Base-by-base conservation (phyloP, 2,329 filamentous ascomycete species). In the Colletotrichum tabaci region DNA sequence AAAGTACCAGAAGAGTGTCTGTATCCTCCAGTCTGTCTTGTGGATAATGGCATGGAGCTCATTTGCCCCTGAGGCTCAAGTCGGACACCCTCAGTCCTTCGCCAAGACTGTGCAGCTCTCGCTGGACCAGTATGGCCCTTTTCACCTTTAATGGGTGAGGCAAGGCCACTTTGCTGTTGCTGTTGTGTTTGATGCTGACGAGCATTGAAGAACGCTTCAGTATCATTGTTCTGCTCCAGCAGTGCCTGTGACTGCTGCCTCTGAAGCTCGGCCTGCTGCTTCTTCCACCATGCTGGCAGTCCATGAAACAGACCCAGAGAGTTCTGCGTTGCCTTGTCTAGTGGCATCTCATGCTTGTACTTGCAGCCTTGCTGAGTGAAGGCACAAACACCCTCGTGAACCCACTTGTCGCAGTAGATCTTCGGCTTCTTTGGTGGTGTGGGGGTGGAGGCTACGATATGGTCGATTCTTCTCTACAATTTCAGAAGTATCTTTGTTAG, bases 341-440 rank as follows among this genome's bases (percentile, higher is more conserved):
- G 81, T 0, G 95, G 95, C 93, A 98, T 97, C 79, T 96, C 93
- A 80, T 98, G 95, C 83, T 95, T 96, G 85, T 91, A 98, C 74
- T 92, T 90, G 84, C 95, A 98, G 0, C 95, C 95, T 77, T 95
- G 92, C 79, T 97, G 94, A 4, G 89, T 91, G 80, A 94, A 98
- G 73, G 93, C 93, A 79, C 95, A 98, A 53, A 93, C 90, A 23
- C 94, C 95, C 70, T 93, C 92, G 76, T 94, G 91, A 66, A 98
- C 92, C 95, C 95, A 98, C 81, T 96, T 94, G 70, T 94, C 94
- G 82, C 95, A 98, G 81, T 93, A 97, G 30, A 92, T 84, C 79
- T 97, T 97, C 69, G 80, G 79, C 30, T 79, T 79, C 77, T 88
- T 89, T 7, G 82, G 80, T 6, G 77, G 77, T 13, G 84, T 80